Evolutionary conservation across 225 moss, liverwort and hornwort genomes (phyloP).

Genomic region (Anthoceros angustus): DNA sequence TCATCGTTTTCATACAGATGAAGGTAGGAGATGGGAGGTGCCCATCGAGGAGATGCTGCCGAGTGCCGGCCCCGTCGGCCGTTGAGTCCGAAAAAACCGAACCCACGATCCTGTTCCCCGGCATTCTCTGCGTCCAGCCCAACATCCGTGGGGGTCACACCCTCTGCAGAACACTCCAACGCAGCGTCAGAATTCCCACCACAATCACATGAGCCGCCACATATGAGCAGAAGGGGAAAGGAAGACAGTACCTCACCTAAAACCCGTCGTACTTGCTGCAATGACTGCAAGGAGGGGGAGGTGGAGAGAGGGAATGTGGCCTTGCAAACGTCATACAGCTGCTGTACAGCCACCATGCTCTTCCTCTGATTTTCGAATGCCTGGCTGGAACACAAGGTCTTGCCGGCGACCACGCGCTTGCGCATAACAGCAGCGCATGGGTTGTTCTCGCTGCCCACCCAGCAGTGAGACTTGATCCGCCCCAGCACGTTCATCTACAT

Average conservation of each 20-base stretch:
- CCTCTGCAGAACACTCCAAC: slow-evolving; percentile 26
- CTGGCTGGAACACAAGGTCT: not conserved
- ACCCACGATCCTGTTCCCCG: slow-evolving; percentile 48
- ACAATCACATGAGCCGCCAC: not conserved
- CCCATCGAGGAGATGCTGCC: slow-evolving; percentile 40
- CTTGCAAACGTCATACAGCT: slow-evolving; percentile 77
- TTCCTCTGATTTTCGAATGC: not conserved
- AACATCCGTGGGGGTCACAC: slow-evolving; percentile 53
- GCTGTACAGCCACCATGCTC: slow-evolving; percentile 50
- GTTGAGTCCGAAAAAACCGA: slow-evolving; percentile 41
- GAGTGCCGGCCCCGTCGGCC: slow-evolving; percentile 48
- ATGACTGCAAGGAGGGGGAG: slow-evolving; percentile 46
- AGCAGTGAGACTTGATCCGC: not conserved
- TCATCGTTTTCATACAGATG: slow-evolving; percentile 81
- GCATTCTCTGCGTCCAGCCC: slow-evolving; percentile 33
- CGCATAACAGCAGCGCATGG: not conserved
- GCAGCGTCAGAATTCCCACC: not conserved
- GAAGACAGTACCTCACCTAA: slow-evolving; percentile 22
- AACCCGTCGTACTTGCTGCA: slow-evolving; percentile 56
- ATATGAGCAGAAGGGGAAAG: not conserved
- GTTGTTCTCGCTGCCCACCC: not conserved
- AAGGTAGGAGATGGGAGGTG: slow-evolving; percentile 80
- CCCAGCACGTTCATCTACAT: not conserved
- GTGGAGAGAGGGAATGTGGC: slow-evolving; percentile 48
- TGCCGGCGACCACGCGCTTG: not conserved